Conservation (phyloP, 2,329 filamentous ascomycete genomes). For the Herpotrichia juniperi region DNA sequence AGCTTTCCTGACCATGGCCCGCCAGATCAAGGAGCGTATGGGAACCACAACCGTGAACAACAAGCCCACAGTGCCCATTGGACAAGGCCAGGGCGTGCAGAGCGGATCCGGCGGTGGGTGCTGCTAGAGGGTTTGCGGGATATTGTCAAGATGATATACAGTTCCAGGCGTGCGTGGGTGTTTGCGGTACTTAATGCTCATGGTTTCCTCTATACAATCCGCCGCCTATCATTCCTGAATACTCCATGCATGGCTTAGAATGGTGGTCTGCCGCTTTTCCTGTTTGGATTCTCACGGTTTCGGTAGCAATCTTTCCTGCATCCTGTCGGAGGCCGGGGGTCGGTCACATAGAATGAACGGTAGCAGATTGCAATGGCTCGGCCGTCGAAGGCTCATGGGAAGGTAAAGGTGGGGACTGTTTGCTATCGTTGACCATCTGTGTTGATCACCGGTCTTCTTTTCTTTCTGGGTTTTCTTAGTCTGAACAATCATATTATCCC, state of each 20-base stretch:
- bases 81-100: conserved; percentile 92
- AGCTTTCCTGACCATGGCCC: conserved; percentile 99
- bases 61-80: conserved; percentile 97
- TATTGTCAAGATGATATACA: conserved; percentile 22
- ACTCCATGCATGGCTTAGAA: conserved; percentile 40
- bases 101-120: conserved; percentile 84
- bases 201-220: conserved; percentile 27
- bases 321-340: conserved; percentile 6
- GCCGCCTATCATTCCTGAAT: conserved; percentile 29
- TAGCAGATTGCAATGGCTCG: conserved; percentile 15
- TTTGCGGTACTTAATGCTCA: conserved; percentile 38
- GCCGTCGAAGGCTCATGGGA: conserved; percentile 7
- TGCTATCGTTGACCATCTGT: conserved; percentile 33
- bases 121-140: conserved; percentile 68
- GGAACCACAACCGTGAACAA: conserved; percentile 96
- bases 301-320: conserved; percentile 25
- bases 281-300: conserved; percentile 35
- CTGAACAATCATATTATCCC: conserved; percentile 25
- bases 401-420: conserved; percentile 16
- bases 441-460: conserved; percentile 32
- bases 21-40: conserved; percentile 99
- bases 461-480: conserved; percentile 34
- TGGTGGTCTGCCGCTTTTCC: conserved; percentile 26
- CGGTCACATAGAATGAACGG: conserved; percentile 8
- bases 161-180: conserved; percentile 38